Evolutionary conservation across 2,329 filamentous ascomycete genomes (phyloP).

Genomic region (Hypoxylon sp.): DNA sequence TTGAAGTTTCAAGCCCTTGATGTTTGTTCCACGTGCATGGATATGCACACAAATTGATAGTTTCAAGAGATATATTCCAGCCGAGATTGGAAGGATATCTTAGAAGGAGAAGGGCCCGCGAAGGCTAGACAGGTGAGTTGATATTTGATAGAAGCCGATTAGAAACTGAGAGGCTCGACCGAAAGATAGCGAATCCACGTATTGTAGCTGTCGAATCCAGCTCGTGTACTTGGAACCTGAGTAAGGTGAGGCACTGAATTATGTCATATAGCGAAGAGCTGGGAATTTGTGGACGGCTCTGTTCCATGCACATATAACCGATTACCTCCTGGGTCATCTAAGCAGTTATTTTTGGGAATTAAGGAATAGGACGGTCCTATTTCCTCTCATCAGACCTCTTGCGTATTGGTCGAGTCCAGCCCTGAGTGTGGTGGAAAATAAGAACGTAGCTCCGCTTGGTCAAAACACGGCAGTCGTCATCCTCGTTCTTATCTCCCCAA

Average conservation of each 20-base stretch:
- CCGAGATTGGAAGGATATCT: background rate
- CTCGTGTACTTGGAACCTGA: background rate
- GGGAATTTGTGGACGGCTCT: background rate
- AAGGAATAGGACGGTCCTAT: background rate
- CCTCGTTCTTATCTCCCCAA: constrained; percentile 6
- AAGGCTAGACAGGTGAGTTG: background rate
- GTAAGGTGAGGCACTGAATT: background rate
- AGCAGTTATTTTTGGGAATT: background rate
- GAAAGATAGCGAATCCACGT: background rate
- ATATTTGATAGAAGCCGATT: constrained; percentile 1
- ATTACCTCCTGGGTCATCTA: background rate
- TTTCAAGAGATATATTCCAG: background rate
- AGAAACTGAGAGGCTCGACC: background rate
- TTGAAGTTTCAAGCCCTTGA: background rate
- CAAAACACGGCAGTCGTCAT: constrained; percentile 1
- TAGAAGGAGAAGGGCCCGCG: background rate
- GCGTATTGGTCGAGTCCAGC: background rate
- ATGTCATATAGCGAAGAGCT: background rate
- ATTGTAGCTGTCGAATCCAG: background rate
- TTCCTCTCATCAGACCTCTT: background rate
- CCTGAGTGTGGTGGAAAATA: constrained; percentile 5
- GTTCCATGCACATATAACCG: background rate
- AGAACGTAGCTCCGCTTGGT: background rate
- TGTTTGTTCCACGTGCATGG: background rate
- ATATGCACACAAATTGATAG: background rate